Conservation (phyloP, 805 yeast species). For the Candida orba region DNA sequence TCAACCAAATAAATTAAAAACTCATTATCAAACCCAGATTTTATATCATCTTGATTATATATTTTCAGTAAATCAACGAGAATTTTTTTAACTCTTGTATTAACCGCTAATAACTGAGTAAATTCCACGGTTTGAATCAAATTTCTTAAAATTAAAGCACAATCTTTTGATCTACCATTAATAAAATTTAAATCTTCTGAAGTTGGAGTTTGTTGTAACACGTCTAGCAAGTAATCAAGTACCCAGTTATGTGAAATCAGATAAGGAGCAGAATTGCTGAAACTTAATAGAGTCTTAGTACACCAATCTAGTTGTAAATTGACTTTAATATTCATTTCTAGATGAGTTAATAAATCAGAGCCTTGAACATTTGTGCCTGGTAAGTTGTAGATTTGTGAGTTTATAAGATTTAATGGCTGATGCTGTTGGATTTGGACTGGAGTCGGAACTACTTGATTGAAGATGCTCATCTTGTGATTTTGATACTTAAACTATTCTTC, state of each 20-base stretch:
- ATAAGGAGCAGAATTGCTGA: conserved; percentile 18
- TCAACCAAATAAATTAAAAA: conserved; percentile 64
- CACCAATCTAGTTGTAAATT: conserved; percentile 23
- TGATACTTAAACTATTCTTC: too few relatives aligned
- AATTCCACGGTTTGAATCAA: conserved; percentile 76
- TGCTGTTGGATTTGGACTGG: conserved; percentile 11
- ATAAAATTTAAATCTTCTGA: neutral
- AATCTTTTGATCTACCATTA: conserved; percentile 13
- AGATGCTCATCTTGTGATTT: neutral
- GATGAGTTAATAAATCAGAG: conserved; percentile 20
- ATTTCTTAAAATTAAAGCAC: conserved; percentile 61
- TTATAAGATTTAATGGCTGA: neutral
- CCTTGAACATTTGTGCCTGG: conserved; percentile 18
- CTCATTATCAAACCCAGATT: conserved; percentile 38
- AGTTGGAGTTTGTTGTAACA: conserved; percentile 6
- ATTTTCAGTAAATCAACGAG: conserved; percentile 34
- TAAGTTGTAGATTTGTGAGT: conserved; percentile 8
- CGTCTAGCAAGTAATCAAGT: conserved; percentile 17
- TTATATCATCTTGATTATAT: conserved; percentile 19
- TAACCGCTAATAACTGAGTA: conserved; percentile 67
- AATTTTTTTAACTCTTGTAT: conserved; percentile 39
- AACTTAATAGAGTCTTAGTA: conserved; percentile 15
- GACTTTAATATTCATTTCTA: conserved; percentile 18
- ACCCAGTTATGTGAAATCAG: conserved; percentile 19
- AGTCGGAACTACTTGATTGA: conserved; percentile 9